These are phyloP conservation scores for Arctium minus DNA, from an alignment of 129 eudicot species.

Conservation along the genomic window DNA sequence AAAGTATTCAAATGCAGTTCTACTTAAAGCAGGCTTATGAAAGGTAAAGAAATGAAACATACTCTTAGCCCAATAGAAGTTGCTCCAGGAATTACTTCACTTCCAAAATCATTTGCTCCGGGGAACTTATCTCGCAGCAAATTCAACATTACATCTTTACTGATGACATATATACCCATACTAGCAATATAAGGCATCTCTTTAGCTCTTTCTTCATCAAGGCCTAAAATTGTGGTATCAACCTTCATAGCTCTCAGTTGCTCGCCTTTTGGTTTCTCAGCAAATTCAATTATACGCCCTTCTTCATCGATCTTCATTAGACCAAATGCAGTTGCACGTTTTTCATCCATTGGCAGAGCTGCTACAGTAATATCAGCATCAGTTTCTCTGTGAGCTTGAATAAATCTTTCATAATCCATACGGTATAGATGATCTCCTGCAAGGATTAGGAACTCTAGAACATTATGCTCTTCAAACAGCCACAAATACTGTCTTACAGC, in stretches of 20 bases:
- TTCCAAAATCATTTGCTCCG: conserved; percentile 94
- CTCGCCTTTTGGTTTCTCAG: conserved; percentile 96
- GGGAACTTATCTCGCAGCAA: conserved; percentile 79
- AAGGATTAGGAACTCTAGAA: conserved; percentile 77
- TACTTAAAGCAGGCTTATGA: background rate
- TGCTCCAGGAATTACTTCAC: conserved; percentile 98
- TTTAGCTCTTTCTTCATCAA: conserved; percentile 80
- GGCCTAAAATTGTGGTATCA: conserved; percentile 81
- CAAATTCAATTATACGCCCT: conserved; percentile 87
- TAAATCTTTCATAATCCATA: conserved; percentile 92
- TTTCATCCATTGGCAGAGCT: conserved; percentile 96
- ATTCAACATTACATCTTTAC: conserved; percentile 81
- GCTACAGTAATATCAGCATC: conserved; percentile 99
- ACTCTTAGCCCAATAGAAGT: conserved; percentile 84
- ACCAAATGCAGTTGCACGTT: conserved; percentile 96
- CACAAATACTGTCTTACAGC: conserved; percentile 97
- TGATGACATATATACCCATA: conserved; percentile 84
- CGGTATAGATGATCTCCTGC: conserved; percentile 97
- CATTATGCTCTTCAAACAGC: conserved; percentile 98
- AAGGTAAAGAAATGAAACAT: conserved; percentile 23
- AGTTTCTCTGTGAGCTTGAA: conserved; percentile 95
- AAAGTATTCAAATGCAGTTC: background rate
- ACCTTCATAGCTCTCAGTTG: conserved; percentile 81
- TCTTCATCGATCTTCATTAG: conserved; percentile 96
- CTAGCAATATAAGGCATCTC: conserved; percentile 91